phyloP scores from a whole-genome alignment of 1,139 yeast genomes.

The Protomyces inundatus region DNA sequence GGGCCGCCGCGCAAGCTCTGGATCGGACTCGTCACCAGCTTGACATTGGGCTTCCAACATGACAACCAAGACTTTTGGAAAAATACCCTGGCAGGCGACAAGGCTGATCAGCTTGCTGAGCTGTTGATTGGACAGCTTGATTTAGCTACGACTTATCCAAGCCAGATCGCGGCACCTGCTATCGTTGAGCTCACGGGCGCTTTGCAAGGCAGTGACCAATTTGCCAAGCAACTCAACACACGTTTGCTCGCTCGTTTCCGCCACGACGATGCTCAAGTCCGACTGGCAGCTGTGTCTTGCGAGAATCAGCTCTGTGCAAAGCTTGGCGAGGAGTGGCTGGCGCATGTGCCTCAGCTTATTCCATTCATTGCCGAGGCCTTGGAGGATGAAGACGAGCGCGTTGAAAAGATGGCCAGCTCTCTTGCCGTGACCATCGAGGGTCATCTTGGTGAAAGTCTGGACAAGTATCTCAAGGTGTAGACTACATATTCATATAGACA shows the following conservation, averaged over 20 bases:
- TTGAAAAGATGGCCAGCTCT: slow-evolving; percentile 91
- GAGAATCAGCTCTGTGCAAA: slow-evolving; percentile 79
- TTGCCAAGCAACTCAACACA: slow-evolving; percentile 62
- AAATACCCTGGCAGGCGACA: slow-evolving; percentile 61
- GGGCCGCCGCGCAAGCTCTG: slow-evolving; percentile 34
- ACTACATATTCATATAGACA: not conserved
- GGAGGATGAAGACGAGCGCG: slow-evolving; percentile 92
- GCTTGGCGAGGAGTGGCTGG: slow-evolving; percentile 92
- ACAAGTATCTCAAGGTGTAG: slow-evolving; percentile 58
- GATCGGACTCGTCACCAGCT: slow-evolving; percentile 34
- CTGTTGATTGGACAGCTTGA: slow-evolving; percentile 62
- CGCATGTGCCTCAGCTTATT: slow-evolving; percentile 84
- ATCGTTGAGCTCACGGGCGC: slow-evolving; percentile 69
- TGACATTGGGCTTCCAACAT: slow-evolving; percentile 22
- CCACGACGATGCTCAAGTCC: slow-evolving; percentile 33
- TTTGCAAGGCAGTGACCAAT: slow-evolving; percentile 69
- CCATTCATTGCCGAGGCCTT: slow-evolving; percentile 92
- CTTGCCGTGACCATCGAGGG: slow-evolving; percentile 85
- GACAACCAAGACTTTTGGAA: slow-evolving; percentile 39
- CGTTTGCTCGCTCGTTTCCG: slow-evolving; percentile 54
- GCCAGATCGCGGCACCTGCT: slow-evolving; percentile 39
- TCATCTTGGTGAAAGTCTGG: slow-evolving; percentile 91
- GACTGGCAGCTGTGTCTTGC: slow-evolving; percentile 54
- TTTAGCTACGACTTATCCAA: slow-evolving; percentile 17
- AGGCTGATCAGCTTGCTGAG: slow-evolving; percentile 66